Conservation (phyloP, 2,329 filamentous ascomycete genomes). For the Aciculosporium take region DNA sequence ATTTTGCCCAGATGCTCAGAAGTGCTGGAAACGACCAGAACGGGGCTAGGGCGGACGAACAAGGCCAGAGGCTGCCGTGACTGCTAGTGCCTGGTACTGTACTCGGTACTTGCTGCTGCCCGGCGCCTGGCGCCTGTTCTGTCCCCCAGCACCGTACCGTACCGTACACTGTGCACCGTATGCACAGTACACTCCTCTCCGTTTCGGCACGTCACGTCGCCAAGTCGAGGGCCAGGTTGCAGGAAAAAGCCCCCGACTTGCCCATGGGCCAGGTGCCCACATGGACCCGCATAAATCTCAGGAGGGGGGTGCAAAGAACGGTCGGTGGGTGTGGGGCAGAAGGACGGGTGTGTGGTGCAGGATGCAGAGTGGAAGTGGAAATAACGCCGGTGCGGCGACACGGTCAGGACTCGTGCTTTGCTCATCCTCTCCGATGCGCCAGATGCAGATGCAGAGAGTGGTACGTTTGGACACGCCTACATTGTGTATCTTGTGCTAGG, state of each 20-base stretch:
- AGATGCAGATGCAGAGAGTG: not conserved
- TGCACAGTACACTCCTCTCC: too few species aligned
- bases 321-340: not conserved
- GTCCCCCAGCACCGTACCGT: too few species aligned
- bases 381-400: not conserved
- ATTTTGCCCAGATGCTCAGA: not conserved
- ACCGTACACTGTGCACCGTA: too few species aligned
- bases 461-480: too few species aligned
- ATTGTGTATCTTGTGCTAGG: too few species aligned
- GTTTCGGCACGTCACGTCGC: not conserved
- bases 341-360: not conserved
- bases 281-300: not conserved
- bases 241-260: constrained; percentile 1
- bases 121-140: not conserved
- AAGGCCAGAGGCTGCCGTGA: too few species aligned
- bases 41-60: not conserved
- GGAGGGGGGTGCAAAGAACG: not conserved
- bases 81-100: too few species aligned
- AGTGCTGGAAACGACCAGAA: not conserved
- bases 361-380: too few species aligned
- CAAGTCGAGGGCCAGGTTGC: not conserved
- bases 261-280: not conserved
- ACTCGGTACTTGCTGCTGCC: too few species aligned
- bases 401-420: constrained; percentile 1
- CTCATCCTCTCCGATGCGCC: not conserved